These are phyloP conservation scores for Malassezia caprae DNA, from an alignment of 1,284 basidiomycete species.

Conservation along the genomic window DNA sequence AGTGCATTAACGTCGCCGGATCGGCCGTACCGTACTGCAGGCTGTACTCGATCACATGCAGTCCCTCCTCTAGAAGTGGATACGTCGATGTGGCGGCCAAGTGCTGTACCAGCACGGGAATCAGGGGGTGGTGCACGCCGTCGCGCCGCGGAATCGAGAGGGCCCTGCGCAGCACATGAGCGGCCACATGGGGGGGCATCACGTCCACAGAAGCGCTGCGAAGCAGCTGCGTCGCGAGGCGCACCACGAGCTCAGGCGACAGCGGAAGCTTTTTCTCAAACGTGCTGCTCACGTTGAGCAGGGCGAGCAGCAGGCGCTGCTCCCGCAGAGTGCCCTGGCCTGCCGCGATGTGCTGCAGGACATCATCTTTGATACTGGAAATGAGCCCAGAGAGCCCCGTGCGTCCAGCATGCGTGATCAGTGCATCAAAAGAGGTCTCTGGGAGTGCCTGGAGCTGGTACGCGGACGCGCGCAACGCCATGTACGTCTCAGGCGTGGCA, in stretches of 20 bases:
- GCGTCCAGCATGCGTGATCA: slow-evolving; percentile 7
- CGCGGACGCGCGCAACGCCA: slow-evolving; percentile 12
- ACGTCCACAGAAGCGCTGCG: not conserved
- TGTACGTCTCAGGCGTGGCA: slow-evolving; percentile 17
- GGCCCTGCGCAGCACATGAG: slow-evolving; percentile 1
- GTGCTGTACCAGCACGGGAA: not conserved
- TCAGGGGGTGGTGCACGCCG: not conserved
- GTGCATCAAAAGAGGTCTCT: slow-evolving; percentile 1
- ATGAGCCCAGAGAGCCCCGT: slow-evolving; percentile 7
- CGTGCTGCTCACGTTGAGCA: slow-evolving; percentile 1
- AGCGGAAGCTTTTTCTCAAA: slow-evolving; percentile 1
- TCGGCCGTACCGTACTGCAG: not conserved
- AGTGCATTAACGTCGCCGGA: not conserved
- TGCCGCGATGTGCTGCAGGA: slow-evolving; percentile 3
- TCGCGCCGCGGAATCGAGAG: not conserved
- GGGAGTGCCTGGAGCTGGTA: slow-evolving; percentile 12
- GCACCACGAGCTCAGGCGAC: not conserved
- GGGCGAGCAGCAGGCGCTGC: slow-evolving; percentile 6
- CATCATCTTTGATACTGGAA: slow-evolving; percentile 3
- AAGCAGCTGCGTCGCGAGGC: not conserved
- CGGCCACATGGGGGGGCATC: slow-evolving; percentile 1
- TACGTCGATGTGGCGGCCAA: not conserved
- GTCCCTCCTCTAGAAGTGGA: slow-evolving; percentile 8
- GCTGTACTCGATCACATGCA: slow-evolving; percentile 13
- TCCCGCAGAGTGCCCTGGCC: not conserved